Evolutionary conservation across 345 rosid genomes (phyloP).

Genomic region (Euphorbia pulcherrima): DNA sequence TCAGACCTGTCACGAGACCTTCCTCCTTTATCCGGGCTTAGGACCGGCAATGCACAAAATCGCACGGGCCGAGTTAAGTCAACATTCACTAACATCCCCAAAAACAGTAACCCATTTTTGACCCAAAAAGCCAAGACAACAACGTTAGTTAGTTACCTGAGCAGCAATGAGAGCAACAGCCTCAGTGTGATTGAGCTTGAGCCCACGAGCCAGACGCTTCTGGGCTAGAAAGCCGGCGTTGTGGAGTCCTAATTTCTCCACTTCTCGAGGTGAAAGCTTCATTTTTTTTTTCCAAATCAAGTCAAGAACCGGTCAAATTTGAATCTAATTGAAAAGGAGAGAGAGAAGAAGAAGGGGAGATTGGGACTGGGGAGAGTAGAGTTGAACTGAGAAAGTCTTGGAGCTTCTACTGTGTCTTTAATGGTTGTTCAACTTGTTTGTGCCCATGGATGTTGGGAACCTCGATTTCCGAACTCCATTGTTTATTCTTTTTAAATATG

Average conservation of each 20-base stretch:
- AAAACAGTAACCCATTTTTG: background rate
- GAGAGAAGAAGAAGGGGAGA: background rate
- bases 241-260: conserved; percentile 78
- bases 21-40: too few relatives aligned
- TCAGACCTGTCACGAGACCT: too few relatives aligned
- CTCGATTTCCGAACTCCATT: background rate
- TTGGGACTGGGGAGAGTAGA: background rate
- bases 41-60: too few relatives aligned
- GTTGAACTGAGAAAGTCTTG: background rate
- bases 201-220: conserved; percentile 94
- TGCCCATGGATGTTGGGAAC: background rate
- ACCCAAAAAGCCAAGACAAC: background rate
- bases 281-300: conserved; percentile 21
- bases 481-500: background rate
- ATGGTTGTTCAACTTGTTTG: background rate
- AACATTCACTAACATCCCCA: background rate
- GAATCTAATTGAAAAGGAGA: background rate
- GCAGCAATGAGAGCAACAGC: conserved; percentile 82
- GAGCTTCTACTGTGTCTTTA: background rate
- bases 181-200: conserved; percentile 77
- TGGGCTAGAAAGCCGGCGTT: conserved; percentile 87
- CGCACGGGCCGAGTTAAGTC: too few relatives aligned
- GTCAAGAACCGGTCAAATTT: background rate
- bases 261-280: conserved; percentile 75
- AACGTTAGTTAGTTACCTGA: conserved; percentile 69